A percentile compares a stretch with the other conserved stretches of the same genome.
phyloP scores from a whole-genome alignment of 495 filamentous ascomycete genomes.

The Penicillium crystallinum region DNA sequence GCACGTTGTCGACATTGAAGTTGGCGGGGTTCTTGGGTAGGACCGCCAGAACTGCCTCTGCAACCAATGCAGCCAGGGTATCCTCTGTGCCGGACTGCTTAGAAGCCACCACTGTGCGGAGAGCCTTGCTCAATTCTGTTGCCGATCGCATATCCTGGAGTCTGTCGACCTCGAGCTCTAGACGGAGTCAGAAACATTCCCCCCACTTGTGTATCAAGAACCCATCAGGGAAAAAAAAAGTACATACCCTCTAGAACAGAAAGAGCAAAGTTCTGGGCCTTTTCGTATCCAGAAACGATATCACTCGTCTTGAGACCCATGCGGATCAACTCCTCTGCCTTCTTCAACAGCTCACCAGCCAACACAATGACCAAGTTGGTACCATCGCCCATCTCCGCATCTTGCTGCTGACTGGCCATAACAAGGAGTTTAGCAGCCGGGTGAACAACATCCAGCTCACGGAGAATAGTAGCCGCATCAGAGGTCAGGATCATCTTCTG shows the following conservation, averaged over 20 bases:
- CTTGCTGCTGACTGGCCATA: conserved; percentile 98
- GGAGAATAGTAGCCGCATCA: conserved; percentile 94
- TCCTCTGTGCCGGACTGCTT: conserved; percentile 96
- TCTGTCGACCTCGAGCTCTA: conserved; percentile 85
- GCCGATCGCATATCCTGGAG: conserved; percentile 75
- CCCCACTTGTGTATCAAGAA: conserved; percentile 5
- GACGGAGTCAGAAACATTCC: conserved; percentile 5
- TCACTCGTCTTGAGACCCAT: conserved; percentile 97
- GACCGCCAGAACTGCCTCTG: conserved; percentile 90
- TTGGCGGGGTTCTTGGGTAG: conserved; percentile 95
- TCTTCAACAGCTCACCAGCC: conserved; percentile 92
- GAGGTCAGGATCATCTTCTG: conserved; percentile 99
- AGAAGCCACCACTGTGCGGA: conserved; percentile 89
- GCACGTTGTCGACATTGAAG: conserved; percentile 99
- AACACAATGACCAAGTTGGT: conserved; percentile 97
- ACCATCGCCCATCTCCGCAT: conserved; percentile 97
- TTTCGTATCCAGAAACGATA: conserved; percentile 92
- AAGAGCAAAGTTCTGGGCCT: conserved; percentile 82
- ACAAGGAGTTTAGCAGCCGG: conserved; percentile 97
- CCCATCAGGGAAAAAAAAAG: neutral
- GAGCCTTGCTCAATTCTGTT: conserved; percentile 86
- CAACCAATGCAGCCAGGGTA: conserved; percentile 74
- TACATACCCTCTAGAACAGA: conserved; percentile 69
- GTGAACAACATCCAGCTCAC: conserved; percentile 97
- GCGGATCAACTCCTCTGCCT: conserved; percentile 91